Evolutionary conservation across 2,329 filamentous ascomycete species (phyloP).

Genomic region (Hymenoscyphus infarciens): DNA sequence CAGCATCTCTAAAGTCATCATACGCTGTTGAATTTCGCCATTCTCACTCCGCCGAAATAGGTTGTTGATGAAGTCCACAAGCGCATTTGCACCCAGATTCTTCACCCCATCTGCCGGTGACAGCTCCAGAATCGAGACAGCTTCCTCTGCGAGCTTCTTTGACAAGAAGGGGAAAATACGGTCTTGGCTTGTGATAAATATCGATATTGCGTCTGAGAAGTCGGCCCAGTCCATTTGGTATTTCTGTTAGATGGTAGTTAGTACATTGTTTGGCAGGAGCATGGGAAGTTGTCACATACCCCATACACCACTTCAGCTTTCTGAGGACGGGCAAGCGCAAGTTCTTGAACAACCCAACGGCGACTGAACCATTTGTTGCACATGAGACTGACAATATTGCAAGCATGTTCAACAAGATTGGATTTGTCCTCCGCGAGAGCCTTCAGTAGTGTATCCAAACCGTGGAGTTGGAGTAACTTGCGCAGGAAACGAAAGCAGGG

Average conservation of each 20-base stretch:
- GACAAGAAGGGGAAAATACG: constrained; percentile 12
- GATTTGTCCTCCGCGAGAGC: background rate
- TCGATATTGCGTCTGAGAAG: constrained; percentile 23
- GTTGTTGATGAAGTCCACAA: constrained; percentile 23
- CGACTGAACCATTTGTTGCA: constrained; percentile 5
- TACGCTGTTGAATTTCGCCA: constrained; percentile 4
- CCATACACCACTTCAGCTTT: background rate
- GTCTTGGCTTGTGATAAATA: constrained; percentile 21
- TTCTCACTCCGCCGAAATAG: constrained; percentile 19
- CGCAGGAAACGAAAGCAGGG: background rate
- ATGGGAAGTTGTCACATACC: background rate
- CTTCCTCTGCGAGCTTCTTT: background rate
- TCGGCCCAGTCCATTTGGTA: constrained; percentile 20
- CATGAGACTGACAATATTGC: background rate
- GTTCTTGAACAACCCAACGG: constrained; percentile 9
- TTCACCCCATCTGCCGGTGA: background rate
- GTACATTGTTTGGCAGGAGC: background rate
- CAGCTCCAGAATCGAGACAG: background rate
- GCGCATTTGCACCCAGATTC: constrained; percentile 13
- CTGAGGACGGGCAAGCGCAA: background rate
- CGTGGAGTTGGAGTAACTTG: background rate
- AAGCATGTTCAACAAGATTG: background rate
- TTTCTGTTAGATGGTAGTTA: background rate
- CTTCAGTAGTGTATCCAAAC: background rate
- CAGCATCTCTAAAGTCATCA: constrained; percentile 24